Conservation (phyloP, 495 filamentous ascomycete genomes). For the Oidiodendron maius region DNA sequence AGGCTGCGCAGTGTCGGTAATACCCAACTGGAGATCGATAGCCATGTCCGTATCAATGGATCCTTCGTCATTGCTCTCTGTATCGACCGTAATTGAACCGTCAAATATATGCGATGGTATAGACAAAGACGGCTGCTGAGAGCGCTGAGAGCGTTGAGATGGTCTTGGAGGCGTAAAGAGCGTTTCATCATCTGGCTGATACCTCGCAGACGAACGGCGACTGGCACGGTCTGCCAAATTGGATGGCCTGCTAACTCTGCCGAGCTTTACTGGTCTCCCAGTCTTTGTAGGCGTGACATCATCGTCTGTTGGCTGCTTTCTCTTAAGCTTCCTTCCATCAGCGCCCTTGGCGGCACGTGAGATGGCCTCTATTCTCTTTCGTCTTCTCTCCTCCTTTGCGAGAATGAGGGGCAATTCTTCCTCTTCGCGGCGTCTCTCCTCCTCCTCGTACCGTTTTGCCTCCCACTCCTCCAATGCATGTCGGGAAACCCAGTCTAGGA, state of each 20-base stretch:
- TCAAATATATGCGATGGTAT: slow-evolving; percentile 12
- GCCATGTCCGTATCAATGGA: background rate
- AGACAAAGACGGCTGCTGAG: slow-evolving; percentile 6
- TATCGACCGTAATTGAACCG: background rate
- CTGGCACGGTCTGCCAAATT: background rate
- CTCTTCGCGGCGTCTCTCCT: background rate
- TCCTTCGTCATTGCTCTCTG: slow-evolving; percentile 6
- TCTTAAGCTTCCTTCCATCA: background rate
- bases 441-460: background rate
- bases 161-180: slow-evolving; percentile 1
- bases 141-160: slow-evolving; percentile 5
- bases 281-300: background rate
- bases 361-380: background rate
- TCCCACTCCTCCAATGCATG: slow-evolving; percentile 17
- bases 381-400: background rate
- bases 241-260: background rate
- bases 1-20: background rate
- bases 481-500: slow-evolving; percentile 19
- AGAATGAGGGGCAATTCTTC: background rate
- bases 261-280: background rate
- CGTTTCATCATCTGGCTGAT: background rate
- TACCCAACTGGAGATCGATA: slow-evolving; percentile 9
- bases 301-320: background rate
- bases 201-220: background rate
- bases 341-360: background rate